Evolutionary conservation across 116 monocot genomes (phyloP).

Genomic region (Iris pallida): DNA sequence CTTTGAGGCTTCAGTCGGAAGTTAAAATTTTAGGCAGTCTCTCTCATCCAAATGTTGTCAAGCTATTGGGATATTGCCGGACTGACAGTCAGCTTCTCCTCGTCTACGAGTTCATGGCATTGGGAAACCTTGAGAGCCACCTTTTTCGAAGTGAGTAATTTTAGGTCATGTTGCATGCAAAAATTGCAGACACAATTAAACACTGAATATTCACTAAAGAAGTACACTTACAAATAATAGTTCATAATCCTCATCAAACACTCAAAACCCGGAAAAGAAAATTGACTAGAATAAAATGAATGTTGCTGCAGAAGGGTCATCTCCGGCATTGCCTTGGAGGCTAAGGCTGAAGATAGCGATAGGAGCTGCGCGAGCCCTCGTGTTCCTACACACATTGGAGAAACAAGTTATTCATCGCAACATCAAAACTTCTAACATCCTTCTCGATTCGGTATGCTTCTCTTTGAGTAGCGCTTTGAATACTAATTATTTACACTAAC

Average conservation of each 20-base stretch:
- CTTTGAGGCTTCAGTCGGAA: slow-evolving; percentile 13
- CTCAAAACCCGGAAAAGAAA: too few relatives aligned
- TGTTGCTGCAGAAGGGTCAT: too few relatives aligned
- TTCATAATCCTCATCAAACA: too few relatives aligned
- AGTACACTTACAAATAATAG: too few relatives aligned
- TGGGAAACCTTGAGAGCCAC: slow-evolving; percentile 23
- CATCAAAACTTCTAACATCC: slow-evolving; percentile 29
- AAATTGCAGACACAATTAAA: too few relatives aligned
- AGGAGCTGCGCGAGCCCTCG: slow-evolving; percentile 25
- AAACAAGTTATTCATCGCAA: slow-evolving; percentile 25
- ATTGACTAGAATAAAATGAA: too few relatives aligned
- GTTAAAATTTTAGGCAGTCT: slow-evolving; percentile 17
- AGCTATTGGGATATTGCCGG: slow-evolving; percentile 24
- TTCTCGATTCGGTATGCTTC: slow-evolving; percentile 23
- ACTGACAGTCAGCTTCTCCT: slow-evolving; percentile 24
- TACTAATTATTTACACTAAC: too few relatives aligned
- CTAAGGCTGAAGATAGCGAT: slow-evolving; percentile 25
- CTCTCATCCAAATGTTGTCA: slow-evolving; percentile 25
- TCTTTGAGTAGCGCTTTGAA: neutral
- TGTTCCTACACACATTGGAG: slow-evolving; percentile 23
- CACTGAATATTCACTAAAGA: too few relatives aligned
- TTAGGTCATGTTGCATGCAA: too few relatives aligned
- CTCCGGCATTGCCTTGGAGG: slow-evolving; percentile 1
- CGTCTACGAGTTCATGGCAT: slow-evolving; percentile 21
- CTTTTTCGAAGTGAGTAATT: slow-evolving; percentile 21